Evolutionary conservation across 306 rosid genomes (phyloP).

Genomic region (Abrus pulchellus): DNA sequence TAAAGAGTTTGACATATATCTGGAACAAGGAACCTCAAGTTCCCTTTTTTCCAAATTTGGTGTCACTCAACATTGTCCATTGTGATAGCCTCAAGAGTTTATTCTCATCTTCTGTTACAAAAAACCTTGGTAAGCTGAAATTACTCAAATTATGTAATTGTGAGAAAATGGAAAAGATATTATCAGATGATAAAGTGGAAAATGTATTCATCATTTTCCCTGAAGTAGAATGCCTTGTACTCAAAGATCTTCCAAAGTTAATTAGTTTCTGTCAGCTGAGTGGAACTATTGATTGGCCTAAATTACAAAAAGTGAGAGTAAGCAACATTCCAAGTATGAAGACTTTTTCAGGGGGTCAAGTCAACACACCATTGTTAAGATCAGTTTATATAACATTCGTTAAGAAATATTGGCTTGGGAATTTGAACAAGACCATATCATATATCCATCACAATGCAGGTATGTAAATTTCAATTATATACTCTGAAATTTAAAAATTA

Average conservation of each 20-base stretch:
- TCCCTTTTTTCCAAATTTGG: no score
- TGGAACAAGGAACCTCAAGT: no score
- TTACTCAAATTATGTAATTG: not conserved
- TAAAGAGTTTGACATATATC: no score
- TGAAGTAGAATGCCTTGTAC: not conserved
- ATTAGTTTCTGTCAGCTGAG: not conserved
- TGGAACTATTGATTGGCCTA: not conserved
- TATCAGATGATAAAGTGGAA: not conserved
- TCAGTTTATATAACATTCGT: not conserved
- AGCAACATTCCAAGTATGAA: not conserved
- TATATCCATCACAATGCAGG: not conserved
- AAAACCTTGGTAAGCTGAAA: no score
- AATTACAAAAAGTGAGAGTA: not conserved
- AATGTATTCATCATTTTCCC: not conserved
- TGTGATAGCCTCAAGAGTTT: no score
- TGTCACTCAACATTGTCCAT: no score
- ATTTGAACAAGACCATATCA: not conserved
- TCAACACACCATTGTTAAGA: not conserved
- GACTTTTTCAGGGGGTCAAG: not conserved
- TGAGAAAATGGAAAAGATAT: not conserved
- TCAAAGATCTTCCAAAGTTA: constrained; percentile 11
- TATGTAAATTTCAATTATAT: no score
- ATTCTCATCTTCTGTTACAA: no score
- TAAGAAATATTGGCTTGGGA: not conserved
- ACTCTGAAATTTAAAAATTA: no score